Evolutionary conservation across 1,284 basidiomycete species (phyloP).

Genomic region (Microbotryum lychnidis-dioicae): DNA sequence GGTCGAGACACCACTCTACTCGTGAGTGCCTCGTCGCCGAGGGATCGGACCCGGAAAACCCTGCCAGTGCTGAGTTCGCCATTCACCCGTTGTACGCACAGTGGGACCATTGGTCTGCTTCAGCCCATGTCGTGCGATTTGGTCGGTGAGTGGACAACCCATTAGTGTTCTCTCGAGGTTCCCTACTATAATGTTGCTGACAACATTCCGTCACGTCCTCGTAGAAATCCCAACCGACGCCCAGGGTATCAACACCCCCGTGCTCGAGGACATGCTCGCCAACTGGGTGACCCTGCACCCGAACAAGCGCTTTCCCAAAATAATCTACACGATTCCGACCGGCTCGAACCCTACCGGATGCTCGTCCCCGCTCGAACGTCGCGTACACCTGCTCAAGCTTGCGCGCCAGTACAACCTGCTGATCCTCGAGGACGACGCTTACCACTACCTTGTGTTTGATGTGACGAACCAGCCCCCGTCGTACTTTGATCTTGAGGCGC

Average conservation of each 20-base stretch:
- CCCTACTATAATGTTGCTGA: background rate
- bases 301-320: slow-evolving; percentile 63
- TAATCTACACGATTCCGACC: slow-evolving; percentile 65
- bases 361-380: slow-evolving; percentile 63
- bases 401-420: slow-evolving; percentile 68
- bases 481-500: slow-evolving; percentile 67
- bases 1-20: slow-evolving; percentile 79
- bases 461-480: slow-evolving; percentile 52
- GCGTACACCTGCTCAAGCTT: slow-evolving; percentile 66
- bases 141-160: slow-evolving; percentile 49
- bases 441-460: slow-evolving; percentile 58
- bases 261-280: slow-evolving; percentile 59
- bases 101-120: slow-evolving; percentile 42
- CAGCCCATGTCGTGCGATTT: slow-evolving; percentile 52
- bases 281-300: slow-evolving; percentile 55
- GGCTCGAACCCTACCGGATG: slow-evolving; percentile 67
- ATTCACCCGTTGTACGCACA: slow-evolving; percentile 28
- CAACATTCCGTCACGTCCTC: background rate
- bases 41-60: background rate
- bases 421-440: slow-evolving; percentile 82
- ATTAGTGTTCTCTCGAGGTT: no score
- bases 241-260: slow-evolving; percentile 59
- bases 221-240: slow-evolving; percentile 75
- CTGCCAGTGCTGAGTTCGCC: background rate
- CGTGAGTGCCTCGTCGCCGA: slow-evolving; percentile 35